phyloP scores from a whole-genome alignment of 75 land plant genomes.

The Cryptomeria japonica region DNA sequence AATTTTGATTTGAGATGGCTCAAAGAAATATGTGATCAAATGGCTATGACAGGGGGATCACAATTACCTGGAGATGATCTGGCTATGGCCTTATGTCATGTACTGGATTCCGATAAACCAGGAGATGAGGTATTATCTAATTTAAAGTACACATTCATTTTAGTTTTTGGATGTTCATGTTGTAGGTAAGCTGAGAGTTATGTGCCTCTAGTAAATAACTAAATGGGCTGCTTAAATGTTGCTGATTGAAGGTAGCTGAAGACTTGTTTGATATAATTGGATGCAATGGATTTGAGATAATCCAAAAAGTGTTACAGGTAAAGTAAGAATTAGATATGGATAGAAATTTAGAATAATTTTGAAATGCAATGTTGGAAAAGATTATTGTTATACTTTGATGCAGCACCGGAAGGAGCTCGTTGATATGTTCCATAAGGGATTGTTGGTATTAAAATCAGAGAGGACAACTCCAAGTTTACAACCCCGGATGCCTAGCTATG shows the following conservation, averaged over 20 bases:
- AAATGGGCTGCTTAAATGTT: neutral
- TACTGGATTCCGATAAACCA: slow-evolving; percentile 75
- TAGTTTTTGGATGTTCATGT: neutral
- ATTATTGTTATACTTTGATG: slow-evolving; percentile 3
- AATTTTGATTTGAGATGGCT: slow-evolving; percentile 71
- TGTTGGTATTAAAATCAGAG: slow-evolving; percentile 68
- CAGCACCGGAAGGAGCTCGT: slow-evolving; percentile 94
- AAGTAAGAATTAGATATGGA: slow-evolving; percentile 6
- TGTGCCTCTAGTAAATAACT: neutral
- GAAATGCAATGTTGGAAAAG: neutral
- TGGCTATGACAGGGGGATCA: slow-evolving; percentile 48
- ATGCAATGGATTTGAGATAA: slow-evolving; percentile 85
- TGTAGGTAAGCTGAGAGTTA: slow-evolving; percentile 6
- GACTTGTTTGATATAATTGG: slow-evolving; percentile 95
- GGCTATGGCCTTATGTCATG: slow-evolving; percentile 77
- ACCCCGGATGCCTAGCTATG: slow-evolving; percentile 93
- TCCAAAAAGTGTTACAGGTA: slow-evolving; percentile 84
- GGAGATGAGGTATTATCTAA: slow-evolving; percentile 82
- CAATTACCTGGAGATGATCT: slow-evolving; percentile 84
- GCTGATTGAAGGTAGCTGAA: slow-evolving; percentile 71
- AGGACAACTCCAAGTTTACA: slow-evolving; percentile 49
- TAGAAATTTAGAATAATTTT: neutral
- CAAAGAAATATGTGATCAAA: slow-evolving; percentile 59
- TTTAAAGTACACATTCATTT: neutral
- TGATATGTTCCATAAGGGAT: slow-evolving; percentile 69